Evolutionary conservation across 306 rosid species (phyloP).

Genomic region (Luffa acutangula): DNA sequence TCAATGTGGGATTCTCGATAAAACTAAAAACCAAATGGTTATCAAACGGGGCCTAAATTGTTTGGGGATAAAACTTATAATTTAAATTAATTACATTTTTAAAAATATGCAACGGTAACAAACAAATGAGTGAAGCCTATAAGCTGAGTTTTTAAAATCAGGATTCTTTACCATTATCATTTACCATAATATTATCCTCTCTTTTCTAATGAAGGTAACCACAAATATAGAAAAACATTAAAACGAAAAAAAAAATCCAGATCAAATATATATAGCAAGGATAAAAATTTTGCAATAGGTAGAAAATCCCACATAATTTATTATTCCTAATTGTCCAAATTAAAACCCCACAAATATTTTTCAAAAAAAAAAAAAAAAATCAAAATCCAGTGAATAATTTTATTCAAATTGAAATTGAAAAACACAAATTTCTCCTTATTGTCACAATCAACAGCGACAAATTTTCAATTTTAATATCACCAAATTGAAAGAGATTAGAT

Average conservation of each 20-base stretch:
- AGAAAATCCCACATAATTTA: neutral
- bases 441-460: conserved; percentile 3
- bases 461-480: neutral
- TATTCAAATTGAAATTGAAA: neutral
- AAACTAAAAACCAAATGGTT: too few species aligned
- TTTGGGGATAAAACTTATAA: too few species aligned
- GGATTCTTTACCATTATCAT: neutral
- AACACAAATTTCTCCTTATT: neutral
- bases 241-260: neutral
- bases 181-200: neutral
- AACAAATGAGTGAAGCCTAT: neutral
- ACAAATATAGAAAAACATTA: neutral
- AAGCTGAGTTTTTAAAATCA: neutral
- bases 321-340: neutral
- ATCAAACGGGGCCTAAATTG: too few species aligned
- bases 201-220: neutral
- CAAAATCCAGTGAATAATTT: too few species aligned
- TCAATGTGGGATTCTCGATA: too few species aligned
- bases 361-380: neutral
- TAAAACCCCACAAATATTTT: neutral
- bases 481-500: neutral
- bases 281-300: neutral
- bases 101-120: neutral
- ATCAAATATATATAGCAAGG: neutral
- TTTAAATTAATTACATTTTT: too few species aligned